Conservation (phyloP, 805 yeast genomes). For the Lipomyces japonicus region DNA sequence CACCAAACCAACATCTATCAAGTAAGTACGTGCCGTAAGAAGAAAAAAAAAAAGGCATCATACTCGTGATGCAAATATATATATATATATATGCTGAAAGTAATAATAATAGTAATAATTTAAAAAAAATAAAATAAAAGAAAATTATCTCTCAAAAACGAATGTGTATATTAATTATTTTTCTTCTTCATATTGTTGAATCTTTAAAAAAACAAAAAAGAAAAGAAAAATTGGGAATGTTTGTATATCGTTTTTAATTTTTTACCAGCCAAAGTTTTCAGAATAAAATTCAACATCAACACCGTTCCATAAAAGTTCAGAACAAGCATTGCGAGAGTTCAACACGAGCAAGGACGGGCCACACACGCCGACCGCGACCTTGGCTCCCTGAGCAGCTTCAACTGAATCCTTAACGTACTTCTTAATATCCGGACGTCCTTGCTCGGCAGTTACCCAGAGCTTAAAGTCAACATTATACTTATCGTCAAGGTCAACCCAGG, state of each 20-base stretch:
- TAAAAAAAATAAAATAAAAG: slow-evolving; percentile 1
- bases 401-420: slow-evolving; percentile 27
- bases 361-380: slow-evolving; percentile 33
- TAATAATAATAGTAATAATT: background rate
- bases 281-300: slow-evolving; percentile 31
- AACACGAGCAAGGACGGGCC: slow-evolving; percentile 35
- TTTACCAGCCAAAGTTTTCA: slow-evolving; percentile 37
- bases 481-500: slow-evolving; percentile 33
- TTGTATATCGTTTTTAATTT: too few relatives aligned
- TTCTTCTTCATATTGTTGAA: background rate
- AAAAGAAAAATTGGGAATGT: too few relatives aligned
- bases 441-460: slow-evolving; percentile 35
- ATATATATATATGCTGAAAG: background rate
- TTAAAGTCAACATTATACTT: slow-evolving; percentile 29
- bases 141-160: background rate
- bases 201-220: too few relatives aligned
- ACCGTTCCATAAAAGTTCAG: slow-evolving; percentile 31
- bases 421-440: slow-evolving; percentile 35
- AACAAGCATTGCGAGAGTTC: slow-evolving; percentile 31
- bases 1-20: too few relatives aligned
- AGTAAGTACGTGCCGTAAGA: too few relatives aligned
- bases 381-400: slow-evolving; percentile 23
- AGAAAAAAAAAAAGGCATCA: background rate
- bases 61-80: background rate
- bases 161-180: background rate